phyloP scores from a whole-genome alignment of 345 rosid genomes.

The Sisymbrium altissimum region DNA sequence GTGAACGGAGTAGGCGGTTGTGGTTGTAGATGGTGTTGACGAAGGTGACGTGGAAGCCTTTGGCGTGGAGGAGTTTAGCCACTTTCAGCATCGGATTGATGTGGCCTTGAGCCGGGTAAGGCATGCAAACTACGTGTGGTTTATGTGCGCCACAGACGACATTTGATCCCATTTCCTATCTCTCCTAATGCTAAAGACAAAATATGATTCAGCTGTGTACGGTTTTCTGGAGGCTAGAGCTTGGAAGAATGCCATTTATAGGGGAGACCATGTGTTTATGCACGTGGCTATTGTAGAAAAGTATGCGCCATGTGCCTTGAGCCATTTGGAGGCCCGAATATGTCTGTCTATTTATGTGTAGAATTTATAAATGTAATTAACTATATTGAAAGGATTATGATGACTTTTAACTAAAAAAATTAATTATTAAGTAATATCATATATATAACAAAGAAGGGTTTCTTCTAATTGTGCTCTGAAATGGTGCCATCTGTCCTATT shows the following conservation, averaged over 20 bases:
- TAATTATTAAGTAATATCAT: too few relatives aligned
- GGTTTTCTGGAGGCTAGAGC: not conserved
- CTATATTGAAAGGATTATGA: too few relatives aligned
- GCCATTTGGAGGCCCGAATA: not conserved
- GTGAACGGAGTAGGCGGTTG: constrained; percentile 20
- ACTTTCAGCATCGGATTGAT: constrained; percentile 6
- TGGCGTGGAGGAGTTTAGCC: not conserved
- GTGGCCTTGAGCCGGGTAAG: constrained; percentile 1
- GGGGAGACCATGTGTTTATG: not conserved
- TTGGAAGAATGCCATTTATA: not conserved
- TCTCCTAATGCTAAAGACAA: not conserved
- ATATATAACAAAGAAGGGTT: too few relatives aligned
- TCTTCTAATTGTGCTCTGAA: too few relatives aligned
- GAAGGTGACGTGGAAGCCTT: constrained; percentile 13
- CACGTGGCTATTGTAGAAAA: not conserved
- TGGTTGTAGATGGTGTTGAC: constrained; percentile 24
- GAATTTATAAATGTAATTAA: too few relatives aligned
- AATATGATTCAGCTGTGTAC: not conserved
- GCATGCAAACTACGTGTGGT: constrained; percentile 11
- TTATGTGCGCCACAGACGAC: not conserved
- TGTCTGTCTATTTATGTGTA: not conserved
- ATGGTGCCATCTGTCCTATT: too few relatives aligned
- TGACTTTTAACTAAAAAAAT: too few relatives aligned
- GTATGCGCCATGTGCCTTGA: not conserved
- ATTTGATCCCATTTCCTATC: not conserved